Evolutionary conservation across 1,284 basidiomycete species (phyloP), one percentile per base, ranked within the genome.

Genomic region (Marasmius sp.): DNA sequence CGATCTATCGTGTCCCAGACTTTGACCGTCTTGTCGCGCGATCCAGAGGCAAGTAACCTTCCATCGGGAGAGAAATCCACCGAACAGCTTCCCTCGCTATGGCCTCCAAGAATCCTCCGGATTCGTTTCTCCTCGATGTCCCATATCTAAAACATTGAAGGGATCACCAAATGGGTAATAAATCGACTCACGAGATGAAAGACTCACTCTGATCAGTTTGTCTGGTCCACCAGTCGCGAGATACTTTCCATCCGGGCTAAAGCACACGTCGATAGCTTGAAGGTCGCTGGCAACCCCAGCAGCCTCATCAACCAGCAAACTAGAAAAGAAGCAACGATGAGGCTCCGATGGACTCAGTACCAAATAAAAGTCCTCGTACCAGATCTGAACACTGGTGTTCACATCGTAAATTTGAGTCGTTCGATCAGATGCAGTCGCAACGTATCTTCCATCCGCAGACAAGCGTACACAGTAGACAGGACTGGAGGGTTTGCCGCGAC

Each of bases 81-180:
- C 6, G 93, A 93, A 75, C 95, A 97, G 67, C 97, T 94, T 94
- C 75, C 95, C 94, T 70, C 93, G 91, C 71, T 89, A 76, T 97
- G 95, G 1, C 94, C 95, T 56, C 89, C 85, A 65, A 95, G 91
- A 20, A 92, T 80, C 62, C 85, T 86, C 62, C 85, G 81, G 67
- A 94, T 89, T 52, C 84, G 82, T 69, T 87, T 87, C 71, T 86
- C 87, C 34, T 81, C 80, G 66, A 96, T 91, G 70, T 95, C 92
- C 94, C 94, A 97, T 69, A 93, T 92, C 92, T 91, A 63, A 48
- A 34, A 43, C 52, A 62, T 50, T 41, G 58, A 20, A 52, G 48
- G 38, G 33, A 37, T 39, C 14, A 48, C 61, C 60, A 49, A 63
- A 63, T 51, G 37, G 16, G 45, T 4, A 27, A n/a, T n/a, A n/a